Percentiles rank a stretch among this genome's conserved stretches.
Conservation (phyloP, 768 basidiomycete genomes). For the Strobilomyces confusus region DNA sequence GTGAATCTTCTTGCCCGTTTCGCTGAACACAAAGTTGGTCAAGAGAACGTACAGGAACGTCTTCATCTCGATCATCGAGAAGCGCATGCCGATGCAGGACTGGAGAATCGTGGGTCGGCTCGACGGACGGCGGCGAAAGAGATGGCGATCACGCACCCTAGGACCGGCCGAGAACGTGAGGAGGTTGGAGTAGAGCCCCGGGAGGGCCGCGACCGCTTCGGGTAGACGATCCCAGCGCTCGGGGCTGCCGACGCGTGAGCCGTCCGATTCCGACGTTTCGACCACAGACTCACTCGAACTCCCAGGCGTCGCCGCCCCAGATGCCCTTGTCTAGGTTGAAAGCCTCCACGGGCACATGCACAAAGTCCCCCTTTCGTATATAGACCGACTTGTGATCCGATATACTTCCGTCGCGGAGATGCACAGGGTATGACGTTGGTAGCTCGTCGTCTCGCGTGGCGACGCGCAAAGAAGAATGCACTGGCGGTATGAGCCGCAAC, state of each 20-base stretch:
- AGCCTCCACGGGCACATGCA: slow-evolving; percentile 77
- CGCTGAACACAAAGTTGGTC: slow-evolving; percentile 57
- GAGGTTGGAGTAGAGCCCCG: slow-evolving; percentile 68
- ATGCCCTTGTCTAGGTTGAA: slow-evolving; percentile 74
- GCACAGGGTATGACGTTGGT: slow-evolving; percentile 65
- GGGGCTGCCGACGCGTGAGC: slow-evolving; percentile 45
- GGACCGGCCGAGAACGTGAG: slow-evolving; percentile 81
- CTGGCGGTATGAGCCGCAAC: slow-evolving; percentile 73
- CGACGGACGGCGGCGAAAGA: background rate
- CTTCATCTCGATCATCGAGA: slow-evolving; percentile 84
- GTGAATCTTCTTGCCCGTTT: slow-evolving; percentile 49
- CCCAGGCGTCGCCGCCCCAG: slow-evolving; percentile 82
- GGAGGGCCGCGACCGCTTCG: slow-evolving; percentile 58
- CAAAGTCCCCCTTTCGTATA: slow-evolving; percentile 65
- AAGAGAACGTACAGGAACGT: slow-evolving; percentile 67
- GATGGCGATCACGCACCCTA: slow-evolving; percentile 46
- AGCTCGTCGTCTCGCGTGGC: slow-evolving; percentile 76
- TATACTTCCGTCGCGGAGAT: slow-evolving; percentile 43
- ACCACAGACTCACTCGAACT: slow-evolving; percentile 57
- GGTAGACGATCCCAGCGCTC: slow-evolving; percentile 80
- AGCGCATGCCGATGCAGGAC: slow-evolving; percentile 82
- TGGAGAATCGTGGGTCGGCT: slow-evolving; percentile 25
- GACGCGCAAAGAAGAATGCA: slow-evolving; percentile 77
- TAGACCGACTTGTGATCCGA: slow-evolving; percentile 40
- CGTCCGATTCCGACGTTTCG: background rate